Evolutionary conservation across 2,329 filamentous ascomycete genomes (phyloP).

Genomic region (Plectosphaerella plurivora): DNA sequence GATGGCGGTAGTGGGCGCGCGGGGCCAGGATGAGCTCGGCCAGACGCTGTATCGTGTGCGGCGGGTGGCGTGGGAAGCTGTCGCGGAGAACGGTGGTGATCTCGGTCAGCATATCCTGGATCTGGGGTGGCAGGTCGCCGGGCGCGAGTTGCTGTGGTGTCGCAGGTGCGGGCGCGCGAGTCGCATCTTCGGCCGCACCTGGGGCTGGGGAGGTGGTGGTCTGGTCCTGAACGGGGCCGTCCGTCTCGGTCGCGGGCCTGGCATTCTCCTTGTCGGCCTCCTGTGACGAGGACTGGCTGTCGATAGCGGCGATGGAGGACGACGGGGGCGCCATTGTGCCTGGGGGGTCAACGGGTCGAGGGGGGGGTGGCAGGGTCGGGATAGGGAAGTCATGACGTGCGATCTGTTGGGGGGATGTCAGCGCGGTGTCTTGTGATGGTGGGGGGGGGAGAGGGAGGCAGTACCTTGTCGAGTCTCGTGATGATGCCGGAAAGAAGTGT

Average conservation of each 20-base stretch:
- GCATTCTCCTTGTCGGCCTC: slow-evolving; percentile 67
- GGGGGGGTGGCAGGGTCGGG: slow-evolving; percentile 50
- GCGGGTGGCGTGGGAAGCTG: slow-evolving; percentile 70
- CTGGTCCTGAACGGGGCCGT: not conserved
- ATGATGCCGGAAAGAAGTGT: slow-evolving; percentile 61
- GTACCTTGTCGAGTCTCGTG: slow-evolving; percentile 60
- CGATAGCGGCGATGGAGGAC: slow-evolving; percentile 32
- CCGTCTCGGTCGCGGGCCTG: slow-evolving; percentile 32
- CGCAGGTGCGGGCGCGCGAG: slow-evolving; percentile 23
- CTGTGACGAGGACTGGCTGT: slow-evolving; percentile 38
- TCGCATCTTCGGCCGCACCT: slow-evolving; percentile 20
- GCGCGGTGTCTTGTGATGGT: slow-evolving; percentile 5
- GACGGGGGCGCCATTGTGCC: slow-evolving; percentile 38
- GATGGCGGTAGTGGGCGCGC: slow-evolving; percentile 71
- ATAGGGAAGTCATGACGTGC: slow-evolving; percentile 71
- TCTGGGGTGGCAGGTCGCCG: slow-evolving; percentile 56
- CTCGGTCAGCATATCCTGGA: slow-evolving; percentile 57
- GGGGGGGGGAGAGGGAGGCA: slow-evolving; percentile 32
- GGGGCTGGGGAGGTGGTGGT: slow-evolving; percentile 28
- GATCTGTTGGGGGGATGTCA: slow-evolving; percentile 48
- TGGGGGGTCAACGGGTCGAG: slow-evolving; percentile 31
- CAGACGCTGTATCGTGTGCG: slow-evolving; percentile 89
- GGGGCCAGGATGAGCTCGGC: slow-evolving; percentile 80
- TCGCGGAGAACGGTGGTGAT: slow-evolving; percentile 55
- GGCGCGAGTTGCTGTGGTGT: slow-evolving; percentile 21